A percentile compares a stretch with the other conserved stretches of the same genome.
Conservation (phyloP, 495 filamentous ascomycete species). For the Hypoxylon perforatum region DNA sequence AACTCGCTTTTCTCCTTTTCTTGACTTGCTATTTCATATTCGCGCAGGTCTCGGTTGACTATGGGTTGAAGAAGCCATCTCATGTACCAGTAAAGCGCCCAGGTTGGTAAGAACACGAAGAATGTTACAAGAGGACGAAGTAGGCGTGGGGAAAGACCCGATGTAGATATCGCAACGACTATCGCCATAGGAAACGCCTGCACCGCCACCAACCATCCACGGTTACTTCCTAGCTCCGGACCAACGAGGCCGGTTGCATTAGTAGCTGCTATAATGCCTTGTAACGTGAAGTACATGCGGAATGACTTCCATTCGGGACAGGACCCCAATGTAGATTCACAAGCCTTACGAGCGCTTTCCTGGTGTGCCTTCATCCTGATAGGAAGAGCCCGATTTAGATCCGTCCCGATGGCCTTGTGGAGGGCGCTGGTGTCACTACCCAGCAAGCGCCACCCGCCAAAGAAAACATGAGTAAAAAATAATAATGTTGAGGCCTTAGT, state of each 20-base stretch:
- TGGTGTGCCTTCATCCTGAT: not conserved
- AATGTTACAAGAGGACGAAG: conserved; percentile 3
- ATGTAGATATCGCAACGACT: not conserved
- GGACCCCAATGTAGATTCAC: not conserved
- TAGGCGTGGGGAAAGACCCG: not conserved
- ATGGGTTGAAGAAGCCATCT: not conserved
- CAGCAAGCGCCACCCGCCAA: not conserved
- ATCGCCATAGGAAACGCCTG: conserved; percentile 10
- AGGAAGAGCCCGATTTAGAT: not conserved
- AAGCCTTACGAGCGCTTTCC: not conserved
- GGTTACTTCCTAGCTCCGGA: not conserved
- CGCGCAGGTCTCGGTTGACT: not conserved
- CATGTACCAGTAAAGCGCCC: conserved; percentile 10
- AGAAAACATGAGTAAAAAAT: not conserved
- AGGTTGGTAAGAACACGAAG: not conserved
- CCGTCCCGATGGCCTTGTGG: not conserved
- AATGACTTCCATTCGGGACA: conserved; percentile 2
- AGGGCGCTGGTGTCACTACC: not conserved
- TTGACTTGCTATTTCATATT: not conserved
- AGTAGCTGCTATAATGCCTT: conserved; percentile 1
- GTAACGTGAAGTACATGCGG: conserved; percentile 7
- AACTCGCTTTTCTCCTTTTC: conserved; percentile 3
- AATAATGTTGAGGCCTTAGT: not conserved
- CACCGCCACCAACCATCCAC: not conserved
- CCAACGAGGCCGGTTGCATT: conserved; percentile 1